These are phyloP conservation scores for Ogataea allantospora DNA, from an alignment of 805 yeast species.

Conservation along the genomic window DNA sequence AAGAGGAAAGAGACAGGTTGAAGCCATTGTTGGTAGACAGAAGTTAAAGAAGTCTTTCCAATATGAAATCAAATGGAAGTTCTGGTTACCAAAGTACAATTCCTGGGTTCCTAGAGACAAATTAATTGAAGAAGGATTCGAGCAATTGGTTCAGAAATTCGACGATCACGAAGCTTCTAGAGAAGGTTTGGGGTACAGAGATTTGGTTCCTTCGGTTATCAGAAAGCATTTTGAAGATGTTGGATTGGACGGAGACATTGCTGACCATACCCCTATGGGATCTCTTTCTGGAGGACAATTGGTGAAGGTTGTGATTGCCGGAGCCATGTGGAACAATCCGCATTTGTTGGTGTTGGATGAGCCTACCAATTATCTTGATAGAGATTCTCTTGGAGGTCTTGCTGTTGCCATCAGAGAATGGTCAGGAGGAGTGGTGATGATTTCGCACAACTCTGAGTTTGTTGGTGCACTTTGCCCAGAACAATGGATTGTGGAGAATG, in stretches of 20 bases:
- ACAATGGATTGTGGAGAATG: conserved; percentile 96
- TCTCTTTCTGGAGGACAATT: conserved; percentile 97
- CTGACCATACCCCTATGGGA: conserved; percentile 97
- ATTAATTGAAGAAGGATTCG: conserved; percentile 80
- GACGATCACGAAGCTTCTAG: conserved; percentile 99
- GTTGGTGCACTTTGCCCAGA: conserved; percentile 98
- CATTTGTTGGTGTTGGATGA: conserved; percentile 94
- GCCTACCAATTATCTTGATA: conserved; percentile 96
- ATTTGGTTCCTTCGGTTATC: conserved; percentile 84
- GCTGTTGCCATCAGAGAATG: conserved; percentile 98
- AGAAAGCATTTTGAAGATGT: conserved; percentile 96
- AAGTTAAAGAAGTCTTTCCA: conserved; percentile 95
- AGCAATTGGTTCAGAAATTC: conserved; percentile 84
- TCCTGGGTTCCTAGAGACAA: conserved; percentile 89
- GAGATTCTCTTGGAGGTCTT: conserved; percentile 96
- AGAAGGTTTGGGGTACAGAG: conserved; percentile 98
- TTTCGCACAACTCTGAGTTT: conserved; percentile 95
- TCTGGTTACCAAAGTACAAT: conserved; percentile 89
- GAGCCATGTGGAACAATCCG: conserved; percentile 99
- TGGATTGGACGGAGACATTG: conserved; percentile 96
- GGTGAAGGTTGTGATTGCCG: conserved; percentile 97
- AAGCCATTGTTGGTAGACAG: conserved; percentile 96
- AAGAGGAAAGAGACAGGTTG: conserved; percentile 77
- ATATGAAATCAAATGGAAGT: conserved; percentile 93
- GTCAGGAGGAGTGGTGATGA: conserved; percentile 98